These are phyloP conservation scores for Boechera stricta DNA, from an alignment of 345 rosid genomes.

Conservation along the genomic window DNA sequence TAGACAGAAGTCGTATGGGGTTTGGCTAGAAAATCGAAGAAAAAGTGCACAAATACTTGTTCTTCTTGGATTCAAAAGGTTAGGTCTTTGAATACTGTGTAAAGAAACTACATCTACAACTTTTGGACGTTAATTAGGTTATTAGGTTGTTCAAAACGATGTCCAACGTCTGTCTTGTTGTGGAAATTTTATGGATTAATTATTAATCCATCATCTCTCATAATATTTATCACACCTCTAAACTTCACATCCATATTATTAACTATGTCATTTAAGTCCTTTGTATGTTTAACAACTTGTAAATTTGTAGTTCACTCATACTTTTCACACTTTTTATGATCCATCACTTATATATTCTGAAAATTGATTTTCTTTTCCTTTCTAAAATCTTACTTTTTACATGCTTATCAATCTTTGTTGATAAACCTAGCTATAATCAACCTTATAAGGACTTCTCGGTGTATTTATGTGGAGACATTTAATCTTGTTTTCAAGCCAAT, in stretches of 20 bases:
- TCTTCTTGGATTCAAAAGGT: slow-evolving; percentile 44
- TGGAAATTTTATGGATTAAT: slow-evolving; percentile 27
- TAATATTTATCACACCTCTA: slow-evolving; percentile 32
- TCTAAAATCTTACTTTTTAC: neutral
- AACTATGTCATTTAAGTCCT: slow-evolving; percentile 32
- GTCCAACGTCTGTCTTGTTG: slow-evolving; percentile 45
- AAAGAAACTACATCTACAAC: slow-evolving; percentile 43
- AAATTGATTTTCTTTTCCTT: neutral
- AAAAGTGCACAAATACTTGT: slow-evolving; percentile 44
- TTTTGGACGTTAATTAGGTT: slow-evolving; percentile 50
- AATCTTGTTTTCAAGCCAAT: slow-evolving; percentile 29
- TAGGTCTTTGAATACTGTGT: slow-evolving; percentile 50
- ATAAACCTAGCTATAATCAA: neutral
- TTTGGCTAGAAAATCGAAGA: slow-evolving; percentile 39
- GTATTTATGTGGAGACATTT: slow-evolving; percentile 3
- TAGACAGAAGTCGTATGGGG: slow-evolving; percentile 22
- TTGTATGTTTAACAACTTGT: neutral
- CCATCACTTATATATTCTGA: neutral
- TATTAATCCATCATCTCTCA: slow-evolving; percentile 32
- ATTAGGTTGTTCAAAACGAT: slow-evolving; percentile 48
- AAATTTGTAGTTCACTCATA: neutral
- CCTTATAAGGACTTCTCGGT: neutral
- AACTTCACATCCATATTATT: slow-evolving; percentile 39
- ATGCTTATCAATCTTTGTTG: neutral
- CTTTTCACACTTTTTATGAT: neutral